phyloP scores from a whole-genome alignment of 352 stramenopile species.

The Phytophthora litchii region DNA sequence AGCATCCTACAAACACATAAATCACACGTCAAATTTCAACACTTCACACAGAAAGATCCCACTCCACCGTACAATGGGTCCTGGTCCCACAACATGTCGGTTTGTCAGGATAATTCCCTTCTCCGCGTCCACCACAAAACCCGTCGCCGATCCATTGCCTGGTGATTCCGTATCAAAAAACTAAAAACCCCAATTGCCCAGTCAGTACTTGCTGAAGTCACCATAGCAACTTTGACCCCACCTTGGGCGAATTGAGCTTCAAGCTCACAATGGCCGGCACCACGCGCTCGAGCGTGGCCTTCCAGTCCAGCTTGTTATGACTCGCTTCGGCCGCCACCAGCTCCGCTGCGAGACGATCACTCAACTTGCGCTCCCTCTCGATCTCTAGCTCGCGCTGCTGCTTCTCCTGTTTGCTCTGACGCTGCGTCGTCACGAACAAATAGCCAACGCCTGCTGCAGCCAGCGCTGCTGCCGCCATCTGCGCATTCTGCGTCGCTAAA shows the following conservation, averaged over 20 bases:
- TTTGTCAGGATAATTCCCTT: conserved; percentile 94
- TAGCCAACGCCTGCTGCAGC: conserved; percentile 52
- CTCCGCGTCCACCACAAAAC: conserved; percentile 93
- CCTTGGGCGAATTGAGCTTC: conserved; percentile 90
- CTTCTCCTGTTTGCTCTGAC: conserved; percentile 54
- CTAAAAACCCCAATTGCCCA: conserved; percentile 36
- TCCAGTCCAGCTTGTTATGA: conserved; percentile 79
- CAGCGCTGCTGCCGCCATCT: conserved; percentile 34
- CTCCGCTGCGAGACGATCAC: conserved; percentile 63
- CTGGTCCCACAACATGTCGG: conserved; percentile 89
- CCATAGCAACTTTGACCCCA: conserved; percentile 14
- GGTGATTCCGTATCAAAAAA: conserved; percentile 91
- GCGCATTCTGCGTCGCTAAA: conserved; percentile 32
- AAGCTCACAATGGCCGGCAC: conserved; percentile 87
- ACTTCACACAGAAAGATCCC: neutral
- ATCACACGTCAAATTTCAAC: neutral
- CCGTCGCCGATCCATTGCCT: conserved; percentile 89
- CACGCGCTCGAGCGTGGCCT: conserved; percentile 82
- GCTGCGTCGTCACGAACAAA: conserved; percentile 49
- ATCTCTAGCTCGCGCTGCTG: conserved; percentile 73
- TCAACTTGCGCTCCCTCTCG: conserved; percentile 63
- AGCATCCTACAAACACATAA: conserved; percentile 54
- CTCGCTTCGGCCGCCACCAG: conserved; percentile 70
- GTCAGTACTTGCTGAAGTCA: conserved; percentile 12
- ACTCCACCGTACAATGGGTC: conserved; percentile 68